A percentile compares a stretch with the other conserved stretches of the same genome.
phyloP scores from a whole-genome alignment of 2,329 filamentous ascomycete species.

The Exophiala dermatitidis region DNA sequence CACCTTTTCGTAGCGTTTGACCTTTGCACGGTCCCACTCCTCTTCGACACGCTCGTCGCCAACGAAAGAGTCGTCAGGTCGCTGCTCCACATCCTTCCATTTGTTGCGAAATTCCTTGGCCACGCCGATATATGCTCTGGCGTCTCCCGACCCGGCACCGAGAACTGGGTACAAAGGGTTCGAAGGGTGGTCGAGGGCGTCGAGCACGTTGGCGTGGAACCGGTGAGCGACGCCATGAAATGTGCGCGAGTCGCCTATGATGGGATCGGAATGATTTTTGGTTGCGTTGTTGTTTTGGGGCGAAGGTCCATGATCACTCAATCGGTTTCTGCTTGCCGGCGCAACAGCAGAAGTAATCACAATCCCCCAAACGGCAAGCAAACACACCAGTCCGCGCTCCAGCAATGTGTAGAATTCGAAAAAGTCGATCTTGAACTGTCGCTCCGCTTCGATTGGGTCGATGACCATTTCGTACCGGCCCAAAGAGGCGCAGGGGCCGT shows the following conservation, averaged over 20 bases:
- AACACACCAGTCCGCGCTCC: slow-evolving; percentile 61
- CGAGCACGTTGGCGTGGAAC: slow-evolving; percentile 64
- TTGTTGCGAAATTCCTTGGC: slow-evolving; percentile 65
- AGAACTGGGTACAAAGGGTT: slow-evolving; percentile 53
- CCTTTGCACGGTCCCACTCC: slow-evolving; percentile 23
- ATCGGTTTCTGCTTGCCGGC: too few relatives aligned
- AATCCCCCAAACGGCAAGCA: slow-evolving; percentile 59
- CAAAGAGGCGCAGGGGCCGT: slow-evolving; percentile 10
- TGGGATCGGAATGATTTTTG: slow-evolving; percentile 1
- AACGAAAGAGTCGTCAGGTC: slow-evolving; percentile 15
- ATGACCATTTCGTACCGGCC: slow-evolving; percentile 17
- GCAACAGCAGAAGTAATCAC: slow-evolving; percentile 37
- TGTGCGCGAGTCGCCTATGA: slow-evolving; percentile 25
- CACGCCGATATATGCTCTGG: slow-evolving; percentile 52
- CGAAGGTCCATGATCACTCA: too few relatives aligned
- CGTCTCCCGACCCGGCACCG: slow-evolving; percentile 43
- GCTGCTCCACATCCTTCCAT: slow-evolving; percentile 49
- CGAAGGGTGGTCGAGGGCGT: slow-evolving; percentile 49
- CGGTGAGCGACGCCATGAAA: slow-evolving; percentile 39
- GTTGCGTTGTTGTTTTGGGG: background rate
- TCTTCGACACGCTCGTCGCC: slow-evolving; percentile 26
- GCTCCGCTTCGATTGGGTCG: slow-evolving; percentile 41
- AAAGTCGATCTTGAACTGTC: slow-evolving; percentile 72
- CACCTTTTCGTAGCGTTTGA: slow-evolving; percentile 32
- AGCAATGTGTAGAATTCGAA: slow-evolving; percentile 69